phyloP scores from a whole-genome alignment of 2,329 filamentous ascomycete species.

The Dactylellina cionopaga region DNA sequence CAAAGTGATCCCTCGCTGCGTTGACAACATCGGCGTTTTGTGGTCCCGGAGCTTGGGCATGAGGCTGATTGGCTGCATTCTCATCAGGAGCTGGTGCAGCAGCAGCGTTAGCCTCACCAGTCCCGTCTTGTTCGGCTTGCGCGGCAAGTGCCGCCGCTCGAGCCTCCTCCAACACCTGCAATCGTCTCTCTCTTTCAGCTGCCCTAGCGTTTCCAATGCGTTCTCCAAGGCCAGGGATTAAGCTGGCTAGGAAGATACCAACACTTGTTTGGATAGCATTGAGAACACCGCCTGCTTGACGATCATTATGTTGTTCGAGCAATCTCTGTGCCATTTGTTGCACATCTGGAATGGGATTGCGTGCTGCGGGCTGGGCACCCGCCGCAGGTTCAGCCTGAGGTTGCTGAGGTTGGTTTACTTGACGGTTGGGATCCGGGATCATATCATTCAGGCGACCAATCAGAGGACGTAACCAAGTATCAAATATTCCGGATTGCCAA shows the following conservation, averaged over 20 bases:
- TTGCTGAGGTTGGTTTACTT: conserved; percentile 15
- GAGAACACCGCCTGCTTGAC: conserved; percentile 48
- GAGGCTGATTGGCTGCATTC: background rate
- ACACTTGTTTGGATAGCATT: conserved; percentile 54
- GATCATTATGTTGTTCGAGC: conserved; percentile 19
- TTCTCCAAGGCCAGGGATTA: conserved; percentile 54
- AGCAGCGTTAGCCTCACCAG: background rate
- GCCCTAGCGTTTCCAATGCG: conserved; percentile 35
- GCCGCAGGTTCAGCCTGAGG: conserved; percentile 12
- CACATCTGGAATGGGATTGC: conserved; percentile 26
- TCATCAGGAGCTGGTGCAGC: background rate
- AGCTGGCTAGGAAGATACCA: conserved; percentile 56
- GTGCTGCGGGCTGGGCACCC: conserved; percentile 34
- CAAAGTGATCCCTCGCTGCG: conserved; percentile 26
- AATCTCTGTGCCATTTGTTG: conserved; percentile 48
- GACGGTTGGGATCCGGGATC: conserved; percentile 29
- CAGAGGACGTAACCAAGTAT: conserved; percentile 51
- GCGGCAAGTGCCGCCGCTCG: background rate
- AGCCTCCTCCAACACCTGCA: conserved; percentile 8
- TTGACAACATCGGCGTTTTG: conserved; percentile 14
- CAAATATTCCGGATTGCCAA: conserved; percentile 56
- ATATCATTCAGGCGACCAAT: conserved; percentile 51
- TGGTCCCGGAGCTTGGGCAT: background rate
- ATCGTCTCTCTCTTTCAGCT: background rate
- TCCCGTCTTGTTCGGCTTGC: background rate